These are phyloP conservation scores for Spirogloea muscicola DNA, from an alignment of 139 green algal genomes.

Conservation along the genomic window DNA sequence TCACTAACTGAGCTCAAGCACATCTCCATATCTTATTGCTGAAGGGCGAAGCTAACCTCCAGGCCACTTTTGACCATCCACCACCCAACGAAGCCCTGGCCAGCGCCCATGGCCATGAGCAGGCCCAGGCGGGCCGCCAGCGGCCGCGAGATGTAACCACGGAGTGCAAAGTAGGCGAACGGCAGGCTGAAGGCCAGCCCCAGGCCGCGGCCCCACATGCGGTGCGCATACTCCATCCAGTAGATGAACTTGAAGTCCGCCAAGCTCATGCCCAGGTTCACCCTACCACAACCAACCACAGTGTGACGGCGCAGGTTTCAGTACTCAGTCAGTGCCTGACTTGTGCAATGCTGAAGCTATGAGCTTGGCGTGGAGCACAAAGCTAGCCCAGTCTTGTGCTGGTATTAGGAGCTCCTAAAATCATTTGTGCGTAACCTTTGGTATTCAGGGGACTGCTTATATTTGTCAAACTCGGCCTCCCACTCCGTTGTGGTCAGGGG, in stretches of 20 bases:
- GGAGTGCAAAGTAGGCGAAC: neutral
- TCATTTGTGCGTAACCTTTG: too few species aligned
- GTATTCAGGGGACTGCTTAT: slow-evolving; percentile 88
- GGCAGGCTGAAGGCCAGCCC: too few species aligned
- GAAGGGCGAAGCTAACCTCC: slow-evolving; percentile 43
- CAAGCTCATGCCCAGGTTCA: slow-evolving; percentile 84
- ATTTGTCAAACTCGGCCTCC: slow-evolving; percentile 84
- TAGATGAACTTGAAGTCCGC: slow-evolving; percentile 99
- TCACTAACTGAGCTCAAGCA: too few species aligned
- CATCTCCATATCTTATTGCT: too few species aligned
- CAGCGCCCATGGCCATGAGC: slow-evolving; percentile 84
- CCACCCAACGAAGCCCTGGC: slow-evolving; percentile 95
- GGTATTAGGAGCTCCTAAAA: too few species aligned
- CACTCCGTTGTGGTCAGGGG: slow-evolving; percentile 56
- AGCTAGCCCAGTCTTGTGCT: too few species aligned
- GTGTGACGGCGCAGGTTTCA: too few species aligned
- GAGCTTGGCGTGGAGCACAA: too few species aligned
- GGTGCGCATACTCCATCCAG: slow-evolving; percentile 97
- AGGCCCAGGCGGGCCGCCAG: slow-evolving; percentile 75
- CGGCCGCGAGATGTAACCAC: neutral
- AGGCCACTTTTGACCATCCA: slow-evolving; percentile 90
- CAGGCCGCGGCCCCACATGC: slow-evolving; percentile 22
- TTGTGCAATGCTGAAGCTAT: too few species aligned
- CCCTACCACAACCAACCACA: too few species aligned
- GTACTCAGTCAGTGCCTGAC: too few species aligned